Percentiles rank a stretch among this genome's conserved stretches.
Conservation (phyloP, 352 stramenopile species). For the Blastocystis sp. region DNA sequence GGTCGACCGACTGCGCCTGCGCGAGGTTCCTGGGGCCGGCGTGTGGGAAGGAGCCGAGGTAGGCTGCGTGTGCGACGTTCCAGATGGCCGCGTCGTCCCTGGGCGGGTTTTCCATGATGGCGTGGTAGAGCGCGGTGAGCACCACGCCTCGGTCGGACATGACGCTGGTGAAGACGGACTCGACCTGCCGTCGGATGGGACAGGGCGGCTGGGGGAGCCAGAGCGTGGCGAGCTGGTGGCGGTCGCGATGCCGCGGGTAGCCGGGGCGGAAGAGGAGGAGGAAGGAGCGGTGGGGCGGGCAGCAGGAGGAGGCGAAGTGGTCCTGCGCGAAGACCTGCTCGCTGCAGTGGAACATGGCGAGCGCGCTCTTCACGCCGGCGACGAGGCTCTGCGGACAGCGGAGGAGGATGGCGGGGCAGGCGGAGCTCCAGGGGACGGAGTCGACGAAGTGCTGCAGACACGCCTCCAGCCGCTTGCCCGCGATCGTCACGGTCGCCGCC, state of each 20-base stretch:
- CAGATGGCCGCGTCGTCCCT: not conserved
- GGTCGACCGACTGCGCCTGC: not conserved
- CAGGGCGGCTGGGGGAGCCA: not conserved
- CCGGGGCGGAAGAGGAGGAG: not conserved
- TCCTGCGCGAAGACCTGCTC: not conserved
- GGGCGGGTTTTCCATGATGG: not conserved
- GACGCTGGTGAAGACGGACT: not conserved
- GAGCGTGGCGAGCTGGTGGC: not conserved
- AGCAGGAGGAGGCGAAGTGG: not conserved
- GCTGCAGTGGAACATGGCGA: not conserved
- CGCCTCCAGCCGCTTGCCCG: not conserved
- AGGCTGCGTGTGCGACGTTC: not conserved
- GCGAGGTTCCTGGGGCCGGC: not conserved
- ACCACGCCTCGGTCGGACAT: not conserved
- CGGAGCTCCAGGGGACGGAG: not conserved
- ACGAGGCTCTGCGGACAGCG: not conserved
- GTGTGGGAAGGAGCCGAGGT: not conserved
- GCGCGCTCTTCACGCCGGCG: not conserved
- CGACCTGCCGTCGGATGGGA: not conserved
- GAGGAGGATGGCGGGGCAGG: not conserved
- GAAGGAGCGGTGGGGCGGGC: not conserved
- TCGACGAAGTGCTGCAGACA: not conserved
- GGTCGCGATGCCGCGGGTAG: not conserved
- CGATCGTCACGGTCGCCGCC: not conserved
- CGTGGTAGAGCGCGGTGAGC: not conserved